Conservation (phyloP, 371 early-diverging fungal species). For the Mortierella sp. region DNA sequence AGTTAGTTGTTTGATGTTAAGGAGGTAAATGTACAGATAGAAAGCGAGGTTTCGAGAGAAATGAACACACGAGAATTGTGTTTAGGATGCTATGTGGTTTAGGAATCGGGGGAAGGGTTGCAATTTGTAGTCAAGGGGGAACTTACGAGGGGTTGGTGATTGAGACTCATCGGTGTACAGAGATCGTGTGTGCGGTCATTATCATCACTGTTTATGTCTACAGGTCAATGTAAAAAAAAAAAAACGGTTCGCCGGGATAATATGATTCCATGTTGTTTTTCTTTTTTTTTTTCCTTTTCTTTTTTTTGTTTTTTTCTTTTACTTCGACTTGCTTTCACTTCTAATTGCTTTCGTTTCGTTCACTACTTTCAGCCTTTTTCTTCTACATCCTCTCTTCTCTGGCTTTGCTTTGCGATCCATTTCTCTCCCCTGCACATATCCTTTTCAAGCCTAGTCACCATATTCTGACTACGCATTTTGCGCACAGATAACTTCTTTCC, state of each 20-base stretch:
- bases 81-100: not conserved
- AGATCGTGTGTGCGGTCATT: not conserved
- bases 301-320: not conserved
- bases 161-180: too few relatives aligned
- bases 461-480: not conserved
- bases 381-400: not conserved
- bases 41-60: too few relatives aligned
- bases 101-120: not conserved
- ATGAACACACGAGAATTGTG: not conserved
- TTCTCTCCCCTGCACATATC: too few relatives aligned
- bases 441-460: not conserved
- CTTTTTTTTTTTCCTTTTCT: not conserved
- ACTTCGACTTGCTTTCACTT: not conserved
- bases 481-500: not conserved
- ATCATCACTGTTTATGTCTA: not conserved
- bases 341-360: not conserved
- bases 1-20: too few relatives aligned
- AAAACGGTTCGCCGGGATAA: constrained; percentile 15
- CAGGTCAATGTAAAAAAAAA: not conserved
- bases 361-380: not conserved
- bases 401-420: too few relatives aligned
- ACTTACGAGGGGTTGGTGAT: too few relatives aligned
- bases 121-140: too few relatives aligned
- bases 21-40: too few relatives aligned
- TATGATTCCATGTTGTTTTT: not conserved